phyloP scores from a whole-genome alignment of 2,329 filamentous ascomycete species.

The Aspergillus sp. region DNA sequence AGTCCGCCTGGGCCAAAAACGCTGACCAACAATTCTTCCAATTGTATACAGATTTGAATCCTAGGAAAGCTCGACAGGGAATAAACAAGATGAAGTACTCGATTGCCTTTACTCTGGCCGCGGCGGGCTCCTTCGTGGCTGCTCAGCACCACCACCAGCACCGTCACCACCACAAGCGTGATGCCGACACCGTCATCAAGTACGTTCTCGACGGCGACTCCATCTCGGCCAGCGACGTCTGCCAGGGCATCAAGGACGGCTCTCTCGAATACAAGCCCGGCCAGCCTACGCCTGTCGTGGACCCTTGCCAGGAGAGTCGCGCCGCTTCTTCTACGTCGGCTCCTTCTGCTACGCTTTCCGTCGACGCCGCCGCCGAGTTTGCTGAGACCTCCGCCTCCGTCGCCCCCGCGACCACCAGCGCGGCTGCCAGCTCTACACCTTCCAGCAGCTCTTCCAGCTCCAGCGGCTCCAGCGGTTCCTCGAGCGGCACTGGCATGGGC shows the following conservation, averaged over 20 bases:
- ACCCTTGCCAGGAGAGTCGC: slow-evolving; percentile 47
- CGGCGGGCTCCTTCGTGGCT: slow-evolving; percentile 42
- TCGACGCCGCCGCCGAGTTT: slow-evolving; percentile 48
- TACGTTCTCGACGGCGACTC: slow-evolving; percentile 66
- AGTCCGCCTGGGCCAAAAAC: not conserved
- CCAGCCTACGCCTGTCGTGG: slow-evolving; percentile 59
- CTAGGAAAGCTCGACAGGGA: not conserved
- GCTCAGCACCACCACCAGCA: slow-evolving; percentile 46
- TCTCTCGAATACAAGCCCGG: slow-evolving; percentile 57
- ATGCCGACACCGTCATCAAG: slow-evolving; percentile 59
- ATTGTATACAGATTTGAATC: not conserved
- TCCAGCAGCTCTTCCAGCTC: slow-evolving; percentile 16
- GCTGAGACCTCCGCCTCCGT: slow-evolving; percentile 43
- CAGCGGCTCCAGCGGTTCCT: slow-evolving; percentile 29
- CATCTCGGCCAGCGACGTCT: slow-evolving; percentile 56
- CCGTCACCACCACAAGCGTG: slow-evolving; percentile 43
- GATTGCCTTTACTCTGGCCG: slow-evolving; percentile 41
- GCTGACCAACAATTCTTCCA: not conserved
- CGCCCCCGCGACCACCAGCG: slow-evolving; percentile 13
- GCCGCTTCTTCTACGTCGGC: slow-evolving; percentile 33
- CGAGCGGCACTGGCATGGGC: slow-evolving; percentile 54
- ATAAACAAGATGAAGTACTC: slow-evolving; percentile 40
- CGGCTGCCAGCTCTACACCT: not conserved
- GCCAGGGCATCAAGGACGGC: slow-evolving; percentile 69
- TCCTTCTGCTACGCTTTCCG: slow-evolving; percentile 27